These are phyloP conservation scores for Populus deltoides DNA, from an alignment of 345 rosid species.

Conservation along the genomic window DNA sequence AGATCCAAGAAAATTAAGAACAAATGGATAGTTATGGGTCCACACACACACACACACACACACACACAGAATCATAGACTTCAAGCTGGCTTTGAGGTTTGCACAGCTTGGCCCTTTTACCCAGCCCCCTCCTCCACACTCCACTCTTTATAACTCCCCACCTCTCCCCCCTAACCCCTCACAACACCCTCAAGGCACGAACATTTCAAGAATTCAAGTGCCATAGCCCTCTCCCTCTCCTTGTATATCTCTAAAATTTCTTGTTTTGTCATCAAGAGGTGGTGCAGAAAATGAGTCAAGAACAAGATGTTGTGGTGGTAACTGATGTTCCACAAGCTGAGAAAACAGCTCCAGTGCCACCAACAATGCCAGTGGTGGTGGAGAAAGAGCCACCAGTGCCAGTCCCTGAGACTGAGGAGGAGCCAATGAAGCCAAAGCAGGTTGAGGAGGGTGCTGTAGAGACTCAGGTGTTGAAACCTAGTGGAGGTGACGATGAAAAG, in stretches of 20 bases:
- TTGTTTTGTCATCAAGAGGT: not conserved
- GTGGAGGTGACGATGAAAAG: constrained; percentile 15
- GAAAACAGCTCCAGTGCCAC: not conserved
- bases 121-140: not conserved
- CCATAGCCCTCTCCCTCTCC: not conserved
- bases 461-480: not conserved
- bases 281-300: not conserved
- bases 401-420: constrained; percentile 13
- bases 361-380: not conserved
- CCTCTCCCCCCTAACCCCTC: not conserved
- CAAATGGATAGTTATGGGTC: not conserved
- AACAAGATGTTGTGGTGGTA: constrained; percentile 1
- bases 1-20: not conserved
- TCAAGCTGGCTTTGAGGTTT: not conserved
- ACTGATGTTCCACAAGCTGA: constrained; percentile 12
- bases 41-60: not conserved
- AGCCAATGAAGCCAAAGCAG: constrained; percentile 4
- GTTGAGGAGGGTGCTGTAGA: constrained; percentile 8
- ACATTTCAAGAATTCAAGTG: not conserved
- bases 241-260: not conserved
- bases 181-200: not conserved
- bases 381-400: constrained; percentile 14
- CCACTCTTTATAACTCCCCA: not conserved
- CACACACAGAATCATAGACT: not conserved
- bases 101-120: not conserved